Percentiles rank a stretch among this genome's conserved stretches.
phyloP scores from a whole-genome alignment of 2,329 filamentous ascomycete species.

The Nannizzia gypsea region DNA sequence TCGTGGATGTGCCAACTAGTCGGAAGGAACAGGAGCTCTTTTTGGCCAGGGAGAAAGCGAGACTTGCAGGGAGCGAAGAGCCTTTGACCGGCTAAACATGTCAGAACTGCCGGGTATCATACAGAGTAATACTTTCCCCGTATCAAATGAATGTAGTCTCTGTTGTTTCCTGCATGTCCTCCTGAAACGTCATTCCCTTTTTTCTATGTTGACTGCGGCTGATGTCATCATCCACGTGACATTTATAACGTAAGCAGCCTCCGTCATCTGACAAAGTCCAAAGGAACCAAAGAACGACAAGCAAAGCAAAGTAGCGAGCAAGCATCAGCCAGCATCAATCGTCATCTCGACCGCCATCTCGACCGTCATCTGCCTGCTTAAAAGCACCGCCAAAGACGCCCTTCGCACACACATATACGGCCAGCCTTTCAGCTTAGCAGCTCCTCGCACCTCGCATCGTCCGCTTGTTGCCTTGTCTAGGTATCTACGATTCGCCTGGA shows the following conservation, averaged over 20 bases:
- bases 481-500: neutral
- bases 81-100: neutral
- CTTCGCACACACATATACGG: neutral
- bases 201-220: neutral
- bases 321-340: neutral
- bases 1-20: slow-evolving; percentile 51
- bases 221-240: neutral
- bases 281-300: neutral
- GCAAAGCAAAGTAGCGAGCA: neutral
- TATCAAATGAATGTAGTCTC: neutral
- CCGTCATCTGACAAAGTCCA: neutral
- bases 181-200: too few relatives aligned
- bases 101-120: neutral
- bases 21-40: slow-evolving; percentile 48
- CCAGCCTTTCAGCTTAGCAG: neutral
- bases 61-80: neutral
- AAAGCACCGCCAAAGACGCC: neutral
- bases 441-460: neutral
- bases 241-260: neutral
- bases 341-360: neutral
- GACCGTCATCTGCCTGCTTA: too few relatives aligned
- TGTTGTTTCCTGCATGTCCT: too few relatives aligned
- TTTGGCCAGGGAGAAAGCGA: slow-evolving; percentile 28
- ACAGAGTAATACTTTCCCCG: neutral
- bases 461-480: neutral